Conservation (phyloP, 1,284 basidiomycete genomes). For the Boletus semigastroideus region DNA sequence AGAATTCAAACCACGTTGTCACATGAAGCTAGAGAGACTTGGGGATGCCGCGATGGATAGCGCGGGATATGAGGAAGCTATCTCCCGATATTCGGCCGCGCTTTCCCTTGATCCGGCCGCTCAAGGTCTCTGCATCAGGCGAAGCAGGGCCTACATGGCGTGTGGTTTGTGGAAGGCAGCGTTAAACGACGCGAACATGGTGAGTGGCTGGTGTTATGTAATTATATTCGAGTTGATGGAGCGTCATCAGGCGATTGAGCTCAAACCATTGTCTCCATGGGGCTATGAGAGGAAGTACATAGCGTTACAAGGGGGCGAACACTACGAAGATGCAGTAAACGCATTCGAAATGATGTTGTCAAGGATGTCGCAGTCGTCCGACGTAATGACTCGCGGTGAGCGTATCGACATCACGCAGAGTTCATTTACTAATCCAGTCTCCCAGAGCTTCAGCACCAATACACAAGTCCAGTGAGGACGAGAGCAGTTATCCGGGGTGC, state of each 20-base stretch:
- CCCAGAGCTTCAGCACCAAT: not conserved
- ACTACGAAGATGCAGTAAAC: not conserved
- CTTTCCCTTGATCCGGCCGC: not conserved
- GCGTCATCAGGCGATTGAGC: not conserved
- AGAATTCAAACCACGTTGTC: constrained; percentile 3
- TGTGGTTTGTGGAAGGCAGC: not conserved
- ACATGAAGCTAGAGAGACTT: not conserved
- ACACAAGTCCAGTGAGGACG: not conserved
- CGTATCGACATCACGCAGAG: not conserved
- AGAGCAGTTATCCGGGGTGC: not conserved
- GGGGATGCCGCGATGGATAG: not conserved
- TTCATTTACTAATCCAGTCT: not conserved
- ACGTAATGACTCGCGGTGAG: not conserved
- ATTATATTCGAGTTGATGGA: not conserved
- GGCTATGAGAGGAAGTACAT: not conserved
- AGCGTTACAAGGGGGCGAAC: not conserved
- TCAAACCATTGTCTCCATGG: not conserved
- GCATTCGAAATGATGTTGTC: not conserved
- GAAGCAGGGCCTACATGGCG: not conserved
- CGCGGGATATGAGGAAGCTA: not conserved
- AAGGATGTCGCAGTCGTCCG: not conserved
- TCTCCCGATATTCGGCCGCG: not conserved
- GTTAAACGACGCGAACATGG: not conserved
- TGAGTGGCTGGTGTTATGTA: not conserved
- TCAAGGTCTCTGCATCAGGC: not conserved